Evolutionary conservation across 345 rosid genomes (phyloP), one percentile per base, ranked within the genome.

Genomic region (Heritiera fomes): DNA sequence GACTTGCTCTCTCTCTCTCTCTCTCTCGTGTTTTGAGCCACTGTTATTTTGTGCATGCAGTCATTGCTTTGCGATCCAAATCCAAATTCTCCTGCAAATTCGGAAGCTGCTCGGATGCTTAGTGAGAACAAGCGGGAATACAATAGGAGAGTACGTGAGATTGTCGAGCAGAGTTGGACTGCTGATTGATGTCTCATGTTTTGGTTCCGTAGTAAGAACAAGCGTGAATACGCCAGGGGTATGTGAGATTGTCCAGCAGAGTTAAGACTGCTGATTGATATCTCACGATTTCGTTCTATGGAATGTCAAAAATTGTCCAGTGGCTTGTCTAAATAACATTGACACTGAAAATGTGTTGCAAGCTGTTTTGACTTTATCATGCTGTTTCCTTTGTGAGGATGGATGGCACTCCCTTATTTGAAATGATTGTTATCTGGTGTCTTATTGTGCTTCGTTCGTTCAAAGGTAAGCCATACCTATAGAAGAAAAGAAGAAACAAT

Each of bases 101-200:
- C 98, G n/a, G 98, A 95, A 88, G 98, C 98, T 76, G 98, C 98
- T 11, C 82, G 98, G 75, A 92, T 95, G 98, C 93, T 91, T 78
- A 93, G 97, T 2, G 98, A 93, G 88, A 93, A 91, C 85, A 93
- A 92, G 84, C 97, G 98, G 0, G 97, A 95, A 73, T 93, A 95
- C 92, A 95, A 95, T 81, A 83, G 97, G 84, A 87, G 94, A 84
- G 93, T 94, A 38, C 89, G 96, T 1, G 98, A 92, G 84, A 88
- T 94, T 65, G 97, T 92, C 3, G 96, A 92, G 88, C 97, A 92
- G 86, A 91, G 97, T 83, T 91, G 97, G 98, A 94, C 95, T 53
- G 97, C 98, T 10, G 98, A 94, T 80, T 94, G 81, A 83, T 61
- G n/a, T 6, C 75, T 72, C 59, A 8, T 17, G 40, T 10, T 58